Base-by-base conservation (phyloP, 768 basidiomycete species). In the Candolleomyces eurysporus region DNA sequence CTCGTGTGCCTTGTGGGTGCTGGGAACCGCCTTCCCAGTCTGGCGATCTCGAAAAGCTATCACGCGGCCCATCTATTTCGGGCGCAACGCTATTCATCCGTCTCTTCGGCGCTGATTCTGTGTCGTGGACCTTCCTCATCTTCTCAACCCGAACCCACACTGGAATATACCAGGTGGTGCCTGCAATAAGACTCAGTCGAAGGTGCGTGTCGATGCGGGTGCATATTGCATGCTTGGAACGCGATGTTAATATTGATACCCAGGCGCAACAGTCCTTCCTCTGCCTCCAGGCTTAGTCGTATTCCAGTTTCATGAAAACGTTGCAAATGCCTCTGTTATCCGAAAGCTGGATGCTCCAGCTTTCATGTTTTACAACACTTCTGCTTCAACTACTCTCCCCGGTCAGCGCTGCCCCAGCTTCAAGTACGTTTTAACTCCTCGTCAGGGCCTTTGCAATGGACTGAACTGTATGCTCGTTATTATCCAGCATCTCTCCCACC, bases 401-500 rank as follows among this genome's bases (percentile, higher is more conserved):
- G 16, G 54, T 43, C 19, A 21, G 21, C 19, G 54, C 54, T 40
- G 54, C 54, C 19, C 54, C 54, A n/a, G n/a, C 17, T 13, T 43
- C 19, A 43, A 42, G 40, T 40, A 36, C 39, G 60, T 40, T 36
- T 26, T 43, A 56, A 19, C 45, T 16, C 19, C 16, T 42, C 3
- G 14, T 42, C 43, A 13, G 22, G 2, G 48, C 36, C 50, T 42
- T 19, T 26, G 17, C n/a, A 30, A 21, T 39, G 16, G 52, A 56
- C 54, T 19, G 14, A 43, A 46, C 17, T 46, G 16, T 9, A 46
- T 46, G 19, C 54, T 21, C 31, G 16, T 53, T 14, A 31, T 32
- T 17, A 52, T 50, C 17, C 31, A 53, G 52, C 52, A n/a, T 32
- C 54, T 19, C 54, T 61, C n/a, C 90, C 90, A 21, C 84, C 91